Base-by-base conservation (phyloP, 805 yeast genomes). In the Pichia kluyveri region DNA sequence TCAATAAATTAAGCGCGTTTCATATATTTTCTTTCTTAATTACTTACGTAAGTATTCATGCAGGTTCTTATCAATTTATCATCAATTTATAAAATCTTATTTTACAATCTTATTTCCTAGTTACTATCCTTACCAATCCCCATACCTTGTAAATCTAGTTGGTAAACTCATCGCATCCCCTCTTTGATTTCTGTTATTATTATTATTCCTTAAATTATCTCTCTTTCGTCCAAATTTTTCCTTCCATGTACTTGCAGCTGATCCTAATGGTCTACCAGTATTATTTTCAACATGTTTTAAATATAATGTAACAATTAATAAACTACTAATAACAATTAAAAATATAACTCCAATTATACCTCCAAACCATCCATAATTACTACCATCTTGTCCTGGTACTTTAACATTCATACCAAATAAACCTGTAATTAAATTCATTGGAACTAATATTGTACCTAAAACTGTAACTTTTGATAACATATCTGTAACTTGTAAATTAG, bases 381-480 rank as follows among this genome's bases (percentile, higher is more conserved):
- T 39, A 1, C 52, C 56, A 2, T 54, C 72, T 14, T 56, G 69
- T 30, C 96, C 96, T 0, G 97, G 97, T 30, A 91, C 85, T 12
- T 57, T 66, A 18, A 91, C 98, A 65, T 91, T 91, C 99, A 91
- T 91, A 59, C 97, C 97, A 67, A 91, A 91, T 53, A 90, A 61
- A 63, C 97, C 96, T 2, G 97, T 88, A 41, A 91, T 75, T 49
- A 91, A 70, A 63, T 91, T 91, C 72, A 91, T 74, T 15, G 98
- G 98, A 53, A 91, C 84, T 31, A 91, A 70, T 58, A 91, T 73
- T 0, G 97, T 89, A 75, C 97, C 98, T 36, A 91, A 70, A 51
- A 91, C 59, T 0, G 99, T 90, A 27, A 90, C 96, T 60, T 86
- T 85, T 32, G 96, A 86, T 47, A 91, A 72, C 76, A 91, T 83